Base-by-base conservation (phyloP, 2,329 filamentous ascomycete species). In the Phaeophleospora eucalypticola region DNA sequence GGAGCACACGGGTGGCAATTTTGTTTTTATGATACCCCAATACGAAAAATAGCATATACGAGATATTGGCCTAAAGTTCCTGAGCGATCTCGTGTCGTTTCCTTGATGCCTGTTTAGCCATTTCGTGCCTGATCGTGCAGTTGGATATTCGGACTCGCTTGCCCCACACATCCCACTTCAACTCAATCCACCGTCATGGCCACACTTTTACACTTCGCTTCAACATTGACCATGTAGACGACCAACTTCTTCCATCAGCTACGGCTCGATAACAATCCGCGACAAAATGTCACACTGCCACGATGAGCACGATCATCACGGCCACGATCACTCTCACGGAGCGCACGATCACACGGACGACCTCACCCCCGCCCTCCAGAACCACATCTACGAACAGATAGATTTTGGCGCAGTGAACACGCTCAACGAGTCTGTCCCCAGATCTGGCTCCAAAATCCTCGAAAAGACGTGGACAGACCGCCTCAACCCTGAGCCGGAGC, bases 381-480 rank as follows among this genome's bases (percentile, higher is more conserved):
- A 84, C 60, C 89, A 89, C 35, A 82, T 98, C 29, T 97, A 96
- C 73, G 82, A 87, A 55, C 86, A 95, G 66, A 89, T 98, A 68
- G 82, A 90, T 66, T 96, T 97, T 70, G 84, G 88, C 69, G 79
- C 83, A 20, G 83, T 98, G 53, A 81, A 76, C 32, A 93, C 91
- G 0, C 72, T 96, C 45, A 98, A 98, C 67, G 93, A 97, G 71
- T 75, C 81, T 9, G 67, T 70, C 12, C 71, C 81, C 6, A 80
- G 83, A 49, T 79, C 83, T 0, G 93, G 90, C 15, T 79, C 80
- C 57, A 80, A 79, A 1, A 79, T 97, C 21, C 81, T 94, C 29
- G 83, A 89, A 71, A 98, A 98, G 76, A 88, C 89, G 46, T 98
- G 90, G 90, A 79, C 80, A 4, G 84, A 97, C 69, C 77, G 93